Evolutionary conservation across 352 stramenopile genomes (phyloP).

Genomic region (Phytopythium delawarense): DNA sequence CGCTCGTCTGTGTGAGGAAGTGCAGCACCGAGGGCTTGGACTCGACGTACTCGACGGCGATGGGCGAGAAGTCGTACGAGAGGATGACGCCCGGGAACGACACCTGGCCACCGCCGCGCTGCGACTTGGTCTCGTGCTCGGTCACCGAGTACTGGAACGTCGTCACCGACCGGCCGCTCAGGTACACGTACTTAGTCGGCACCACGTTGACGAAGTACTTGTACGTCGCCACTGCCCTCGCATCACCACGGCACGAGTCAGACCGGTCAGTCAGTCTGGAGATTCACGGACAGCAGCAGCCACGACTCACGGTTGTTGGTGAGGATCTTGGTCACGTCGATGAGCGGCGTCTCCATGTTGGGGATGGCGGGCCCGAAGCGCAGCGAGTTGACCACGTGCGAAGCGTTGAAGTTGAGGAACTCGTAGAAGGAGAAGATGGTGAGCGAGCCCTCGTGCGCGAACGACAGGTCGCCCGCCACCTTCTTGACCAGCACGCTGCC

Average conservation of each 20-base stretch:
- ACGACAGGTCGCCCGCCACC: constrained; percentile 78
- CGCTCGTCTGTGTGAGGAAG: constrained; percentile 85
- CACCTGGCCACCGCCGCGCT: constrained; percentile 41
- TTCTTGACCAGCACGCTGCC: constrained; percentile 76
- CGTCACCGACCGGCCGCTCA: constrained; percentile 56
- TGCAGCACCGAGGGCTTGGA: constrained; percentile 79
- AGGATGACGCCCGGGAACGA: constrained; percentile 83
- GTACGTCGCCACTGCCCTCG: constrained; percentile 70
- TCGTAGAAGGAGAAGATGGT: constrained; percentile 86
- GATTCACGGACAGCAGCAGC: not conserved
- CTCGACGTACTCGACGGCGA: constrained; percentile 87
- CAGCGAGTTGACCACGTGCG: constrained; percentile 75
- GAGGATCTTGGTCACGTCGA: constrained; percentile 82
- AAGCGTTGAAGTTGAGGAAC: constrained; percentile 89
- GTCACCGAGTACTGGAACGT: constrained; percentile 90
- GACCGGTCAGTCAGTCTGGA: constrained; percentile 4
- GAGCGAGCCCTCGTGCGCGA: constrained; percentile 80
- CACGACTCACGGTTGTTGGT: constrained; percentile 57
- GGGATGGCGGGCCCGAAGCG: constrained; percentile 75
- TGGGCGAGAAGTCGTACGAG: constrained; percentile 88
- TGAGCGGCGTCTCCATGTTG: constrained; percentile 84
- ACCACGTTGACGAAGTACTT: constrained; percentile 89
- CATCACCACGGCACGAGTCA: not conserved
- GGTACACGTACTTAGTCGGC: constrained; percentile 79
- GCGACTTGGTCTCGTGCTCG: constrained; percentile 61